Base-by-base conservation (phyloP, 1,139 yeast genomes). In the Debaryomyces udenii region DNA sequence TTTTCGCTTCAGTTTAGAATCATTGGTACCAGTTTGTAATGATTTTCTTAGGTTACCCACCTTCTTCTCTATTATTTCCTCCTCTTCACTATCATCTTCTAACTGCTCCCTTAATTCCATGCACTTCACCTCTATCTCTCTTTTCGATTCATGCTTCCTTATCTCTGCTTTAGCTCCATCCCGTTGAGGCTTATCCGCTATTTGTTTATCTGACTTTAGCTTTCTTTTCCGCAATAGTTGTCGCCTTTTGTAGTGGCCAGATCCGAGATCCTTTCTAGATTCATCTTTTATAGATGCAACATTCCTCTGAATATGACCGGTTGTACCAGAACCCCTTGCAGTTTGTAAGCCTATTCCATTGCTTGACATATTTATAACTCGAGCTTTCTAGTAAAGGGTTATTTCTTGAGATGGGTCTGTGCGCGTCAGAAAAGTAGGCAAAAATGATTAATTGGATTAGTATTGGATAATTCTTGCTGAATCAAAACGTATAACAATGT, bases 251-350 rank as follows among this genome's bases (percentile, higher is more conserved):
- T 57, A 70, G 30, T 61, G 63, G 11, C 68, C 71, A 3, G 39
- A 32, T n/a, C 62, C 59, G 17, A 56, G 32, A 49, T 53, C 45
- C 38, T 50, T 61, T 38, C 47, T 50, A 15, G 53, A 48, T n/a
- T 46, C 30, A 2, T 49, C 41, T 15, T 47, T 43, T 13, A 56
- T 35, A 10, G 66, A 52, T 0, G 78, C 65, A 5, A 68, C 48
- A 48, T 75, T 84, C 42, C 71, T 66, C 55, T 83, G 86, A 3
- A 86, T 71, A 53, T 76, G 74, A 0, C 94, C 94, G 31, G 85
- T 83, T 1, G 93, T 85, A 0, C 88, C 88, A 0, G 86, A 70
- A 0, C 94, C 94, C 42, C 88, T 65, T 0, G 86, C 80, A 0
- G 84, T 77, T 35, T 71, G 72, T 20, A 83, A 66, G 0, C 90